Evolutionary conservation across 495 filamentous ascomycete species (phyloP).

Genomic region (Aspergillus saccharolyticus): DNA sequence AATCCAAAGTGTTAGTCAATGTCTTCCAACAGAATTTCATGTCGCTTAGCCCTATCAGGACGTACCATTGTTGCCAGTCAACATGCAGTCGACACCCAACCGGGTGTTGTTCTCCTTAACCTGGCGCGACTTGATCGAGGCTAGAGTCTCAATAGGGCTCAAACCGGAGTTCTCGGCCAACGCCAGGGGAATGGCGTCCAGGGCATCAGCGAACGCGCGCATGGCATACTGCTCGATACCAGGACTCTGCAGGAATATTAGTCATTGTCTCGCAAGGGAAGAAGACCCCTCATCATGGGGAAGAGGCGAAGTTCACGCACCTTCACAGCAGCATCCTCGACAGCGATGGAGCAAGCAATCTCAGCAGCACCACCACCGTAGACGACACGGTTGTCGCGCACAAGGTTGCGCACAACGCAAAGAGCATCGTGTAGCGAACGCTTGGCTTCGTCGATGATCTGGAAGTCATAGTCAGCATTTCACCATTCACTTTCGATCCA

Average conservation of each 20-base stretch:
- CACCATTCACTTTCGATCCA: slow-evolving; percentile 2
- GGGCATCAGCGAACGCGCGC: slow-evolving; percentile 92
- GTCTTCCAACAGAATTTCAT: too few species aligned
- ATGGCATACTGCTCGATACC: slow-evolving; percentile 98
- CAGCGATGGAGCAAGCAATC: slow-evolving; percentile 93
- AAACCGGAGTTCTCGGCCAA: slow-evolving; percentile 95
- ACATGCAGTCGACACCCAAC: slow-evolving; percentile 97
- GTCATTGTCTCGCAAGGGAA: slow-evolving; percentile 9
- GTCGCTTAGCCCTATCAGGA: neutral
- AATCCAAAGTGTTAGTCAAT: slow-evolving; percentile 3
- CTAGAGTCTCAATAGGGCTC: slow-evolving; percentile 91
- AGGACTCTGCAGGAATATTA: slow-evolving; percentile 54
- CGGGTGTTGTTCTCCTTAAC: slow-evolving; percentile 81
- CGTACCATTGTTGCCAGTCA: slow-evolving; percentile 78
- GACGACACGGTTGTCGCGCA: slow-evolving; percentile 94
- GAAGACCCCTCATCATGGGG: neutral
- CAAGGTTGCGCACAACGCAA: slow-evolving; percentile 95
- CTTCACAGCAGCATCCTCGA: slow-evolving; percentile 92
- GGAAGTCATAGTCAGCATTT: slow-evolving; percentile 21
- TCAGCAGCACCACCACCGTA: slow-evolving; percentile 97
- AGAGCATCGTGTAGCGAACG: slow-evolving; percentile 95
- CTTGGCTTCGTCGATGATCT: slow-evolving; percentile 99
- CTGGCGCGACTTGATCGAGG: slow-evolving; percentile 91
- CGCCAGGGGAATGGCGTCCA: slow-evolving; percentile 93
- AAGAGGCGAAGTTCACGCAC: slow-evolving; percentile 26